Base-by-base conservation (phyloP, 108 stramenopile species). In the Skeletonema grethae region DNA sequence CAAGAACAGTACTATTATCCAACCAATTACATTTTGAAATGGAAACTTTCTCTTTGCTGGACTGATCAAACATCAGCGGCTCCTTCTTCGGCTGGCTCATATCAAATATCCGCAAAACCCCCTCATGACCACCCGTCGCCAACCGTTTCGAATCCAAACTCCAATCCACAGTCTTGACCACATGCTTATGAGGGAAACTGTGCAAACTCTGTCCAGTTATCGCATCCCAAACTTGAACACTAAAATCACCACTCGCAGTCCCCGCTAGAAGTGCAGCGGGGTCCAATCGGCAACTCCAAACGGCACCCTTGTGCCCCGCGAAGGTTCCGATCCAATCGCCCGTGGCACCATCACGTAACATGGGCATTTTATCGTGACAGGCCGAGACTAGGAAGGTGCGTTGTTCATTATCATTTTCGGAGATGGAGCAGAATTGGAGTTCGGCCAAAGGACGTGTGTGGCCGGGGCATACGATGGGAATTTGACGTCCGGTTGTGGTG, bases 251-350 rank as follows among this genome's bases (percentile, higher is more conserved):
- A 61, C 59, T 46, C 3, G 91, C 98, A 35, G 95, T 97, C 0
- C 89, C 95, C 9, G 91, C 95, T n/a, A 99, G 75, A 30, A 73
- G 80, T 13, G 87, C 95, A 36, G 84, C 55, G 9, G 86, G 75
- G 72, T 99, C 97, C 41, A 99, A 73, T 59, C 87, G 90, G 43
- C 94, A 95, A n/a, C 81, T 82, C 98, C 98, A 99, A 0, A 99
- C 99, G n/a, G 99, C 99, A 30, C 99, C 99, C 82, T 99, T 98
- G 86, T 99, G 99, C 13, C 99, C 99, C 24, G 73, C 70, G 60
- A 96, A 99, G 0, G 97, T 98, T 18, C 99, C 99, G 29, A 99
- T 98, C 99, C 99, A 99, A 83, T 99, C 96, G 7, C 99, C 99
- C 1, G 94, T 89, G 22, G 83, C 61, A 3, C 91, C 99, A 79